These are phyloP conservation scores for Candida methanosorbosa DNA, from an alignment of 805 yeast species.

Conservation along the genomic window DNA sequence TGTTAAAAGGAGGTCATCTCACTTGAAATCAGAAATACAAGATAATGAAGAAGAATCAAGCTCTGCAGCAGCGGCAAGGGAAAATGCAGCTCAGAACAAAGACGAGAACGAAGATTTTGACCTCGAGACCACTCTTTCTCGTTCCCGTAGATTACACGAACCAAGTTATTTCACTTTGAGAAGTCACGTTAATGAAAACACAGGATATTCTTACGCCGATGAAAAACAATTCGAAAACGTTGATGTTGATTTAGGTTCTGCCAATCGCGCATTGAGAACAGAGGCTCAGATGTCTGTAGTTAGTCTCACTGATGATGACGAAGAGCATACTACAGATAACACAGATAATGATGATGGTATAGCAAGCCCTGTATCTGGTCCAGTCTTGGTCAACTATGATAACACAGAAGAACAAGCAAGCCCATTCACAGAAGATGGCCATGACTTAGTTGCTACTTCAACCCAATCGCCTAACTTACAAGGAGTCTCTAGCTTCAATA, in stretches of 20 bases:
- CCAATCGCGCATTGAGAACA: not conserved
- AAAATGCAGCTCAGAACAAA: not conserved
- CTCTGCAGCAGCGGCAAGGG: not conserved
- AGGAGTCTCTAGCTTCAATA: no score
- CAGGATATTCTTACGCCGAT: conserved; percentile 27
- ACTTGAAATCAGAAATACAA: not conserved
- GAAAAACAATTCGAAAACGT: conserved; percentile 44
- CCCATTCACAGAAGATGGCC: not conserved
- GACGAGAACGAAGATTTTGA: no score
- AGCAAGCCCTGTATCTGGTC: not conserved
- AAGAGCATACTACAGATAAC: not conserved
- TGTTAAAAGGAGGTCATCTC: no score
- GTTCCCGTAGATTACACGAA: not conserved
- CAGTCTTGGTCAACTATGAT: not conserved
- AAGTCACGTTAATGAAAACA: not conserved
- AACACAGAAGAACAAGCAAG: not conserved
- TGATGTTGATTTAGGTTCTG: conserved; percentile 40
- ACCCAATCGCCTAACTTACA: not conserved
- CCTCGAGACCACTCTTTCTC: not conserved
- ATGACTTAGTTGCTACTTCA: not conserved
- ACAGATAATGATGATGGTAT: not conserved
- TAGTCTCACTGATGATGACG: not conserved
- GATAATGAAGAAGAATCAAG: not conserved
- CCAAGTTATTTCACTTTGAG: not conserved
- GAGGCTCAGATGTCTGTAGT: not conserved